phyloP scores from a whole-genome alignment of 2,329 filamentous ascomycete genomes.

The Tolypocladium guangdongense region DNA sequence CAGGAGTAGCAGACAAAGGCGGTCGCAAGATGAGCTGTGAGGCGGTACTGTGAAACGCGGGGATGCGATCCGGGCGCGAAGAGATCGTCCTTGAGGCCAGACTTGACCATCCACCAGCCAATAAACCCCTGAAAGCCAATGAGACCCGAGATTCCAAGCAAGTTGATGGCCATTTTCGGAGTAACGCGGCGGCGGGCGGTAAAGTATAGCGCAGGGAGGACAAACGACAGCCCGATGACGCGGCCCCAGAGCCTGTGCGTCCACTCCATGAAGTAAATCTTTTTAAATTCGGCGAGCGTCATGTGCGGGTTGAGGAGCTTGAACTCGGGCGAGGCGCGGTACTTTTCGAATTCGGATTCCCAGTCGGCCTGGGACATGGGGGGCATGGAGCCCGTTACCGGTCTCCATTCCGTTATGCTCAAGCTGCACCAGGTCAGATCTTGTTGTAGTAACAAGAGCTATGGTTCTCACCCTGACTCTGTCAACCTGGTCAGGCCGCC shows the following conservation, averaged over 20 bases:
- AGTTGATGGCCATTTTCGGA: slow-evolving; percentile 61
- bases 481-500: slow-evolving; percentile 88
- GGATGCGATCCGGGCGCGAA: slow-evolving; percentile 87
- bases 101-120: slow-evolving; percentile 99
- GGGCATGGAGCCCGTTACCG: slow-evolving; percentile 84
- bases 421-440: slow-evolving; percentile 41
- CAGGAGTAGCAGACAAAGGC: slow-evolving; percentile 89
- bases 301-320: slow-evolving; percentile 86
- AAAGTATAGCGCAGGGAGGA: slow-evolving; percentile 82
- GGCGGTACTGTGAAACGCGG: slow-evolving; percentile 85
- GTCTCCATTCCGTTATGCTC: slow-evolving; percentile 97
- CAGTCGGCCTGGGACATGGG: slow-evolving; percentile 71
- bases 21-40: slow-evolving; percentile 79
- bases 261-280: slow-evolving; percentile 99
- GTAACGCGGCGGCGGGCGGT: slow-evolving; percentile 71
- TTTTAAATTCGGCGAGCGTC: slow-evolving; percentile 88
- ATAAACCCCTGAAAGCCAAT: slow-evolving; percentile 94
- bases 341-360: slow-evolving; percentile 89
- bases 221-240: slow-evolving; percentile 80
- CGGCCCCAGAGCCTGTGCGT: slow-evolving; percentile 89
- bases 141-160: slow-evolving; percentile 73
- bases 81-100: slow-evolving; percentile 87
- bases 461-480: slow-evolving; percentile 68
- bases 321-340: slow-evolving; percentile 87
- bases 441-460: background rate